Evolutionary conservation across 768 basidiomycete genomes (phyloP).

Genomic region (Serendipita sp.): DNA sequence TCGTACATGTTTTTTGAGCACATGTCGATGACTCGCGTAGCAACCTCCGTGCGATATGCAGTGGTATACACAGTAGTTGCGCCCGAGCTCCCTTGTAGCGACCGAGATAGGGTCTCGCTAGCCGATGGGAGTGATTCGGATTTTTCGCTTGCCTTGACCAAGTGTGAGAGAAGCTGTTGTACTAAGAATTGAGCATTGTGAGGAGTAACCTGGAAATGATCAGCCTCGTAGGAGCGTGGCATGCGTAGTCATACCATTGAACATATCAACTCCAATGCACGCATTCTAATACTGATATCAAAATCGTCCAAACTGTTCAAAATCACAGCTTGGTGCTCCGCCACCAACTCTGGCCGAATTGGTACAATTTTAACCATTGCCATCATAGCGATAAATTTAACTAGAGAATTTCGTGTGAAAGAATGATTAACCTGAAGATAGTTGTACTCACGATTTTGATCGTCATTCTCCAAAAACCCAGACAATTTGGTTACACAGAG

Average conservation of each 20-base stretch:
- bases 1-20: slow-evolving; percentile 72
- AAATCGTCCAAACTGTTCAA: slow-evolving; percentile 78
- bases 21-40: slow-evolving; percentile 71
- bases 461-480: slow-evolving; percentile 75
- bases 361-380: slow-evolving; percentile 95
- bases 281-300: slow-evolving; percentile 90
- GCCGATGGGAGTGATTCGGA: slow-evolving; percentile 39
- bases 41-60: slow-evolving; percentile 71
- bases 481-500: slow-evolving; percentile 89
- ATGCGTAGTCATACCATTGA: slow-evolving; percentile 51
- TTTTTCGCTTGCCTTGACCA: slow-evolving; percentile 43
- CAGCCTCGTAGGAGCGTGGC: background rate
- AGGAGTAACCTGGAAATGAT: slow-evolving; percentile 47
- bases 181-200: slow-evolving; percentile 79
- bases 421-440: background rate
- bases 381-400: slow-evolving; percentile 91
- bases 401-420: slow-evolving; percentile 25
- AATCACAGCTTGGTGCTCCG: slow-evolving; percentile 84
- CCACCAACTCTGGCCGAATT: slow-evolving; percentile 73
- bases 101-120: slow-evolving; percentile 32
- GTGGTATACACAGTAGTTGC: slow-evolving; percentile 41
- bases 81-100: slow-evolving; percentile 23
- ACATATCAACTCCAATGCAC: slow-evolving; percentile 83
- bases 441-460: slow-evolving; percentile 71
- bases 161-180: slow-evolving; percentile 75